Evolutionary conservation across 768 basidiomycete genomes (phyloP), one percentile per base, ranked within the genome.

Genomic region (Kwoniella botswanensis): DNA sequence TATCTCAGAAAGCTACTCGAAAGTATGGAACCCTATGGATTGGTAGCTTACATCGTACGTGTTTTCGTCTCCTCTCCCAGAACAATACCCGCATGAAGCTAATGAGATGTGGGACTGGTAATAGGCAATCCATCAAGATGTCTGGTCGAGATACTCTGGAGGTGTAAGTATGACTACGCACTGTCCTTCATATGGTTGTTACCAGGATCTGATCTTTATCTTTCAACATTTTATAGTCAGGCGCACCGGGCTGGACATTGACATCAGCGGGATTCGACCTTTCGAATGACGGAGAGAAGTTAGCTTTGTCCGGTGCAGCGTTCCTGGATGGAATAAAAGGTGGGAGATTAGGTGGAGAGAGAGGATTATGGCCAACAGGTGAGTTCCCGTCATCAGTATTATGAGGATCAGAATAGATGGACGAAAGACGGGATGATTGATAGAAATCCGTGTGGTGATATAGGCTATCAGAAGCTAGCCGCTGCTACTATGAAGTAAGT

Each of bases 231-330:
- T 4, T 4, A 7, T 41, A 82, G 55, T 96, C 93, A 1, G 96
- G 97, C 1, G 95, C 96, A 0, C 97, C 97, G 1, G 93, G 92
- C 3, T 99, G 97, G 96, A 97, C 94, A 1, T 85, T 98, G 1
- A 90, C 93, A 70, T 83, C 88, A 11, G 91, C 90, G 9, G 97
- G 96, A 0, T 93, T 98, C 72, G 92, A 96, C 79, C 84, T 97
- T 0, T 71, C 74, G n/a, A 69, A 78, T 56, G 78, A 80, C 50
- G 77, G 80, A 2, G 85, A 88, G 54, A 88, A 88, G 1, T 85
- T 98, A 3, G 93, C 95, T 72, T 88, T 91, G 66, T 89, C 90
- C 0, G 92, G 91, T 0, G 92, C 94, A 0, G 96, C 94, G 0
- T 98, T 95, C 90, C 84, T 96, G 0, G 86, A 87, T 52, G 94